Conservation (phyloP, 2,329 filamentous ascomycete genomes). For the Aaosphaeria pasadenensis region DNA sequence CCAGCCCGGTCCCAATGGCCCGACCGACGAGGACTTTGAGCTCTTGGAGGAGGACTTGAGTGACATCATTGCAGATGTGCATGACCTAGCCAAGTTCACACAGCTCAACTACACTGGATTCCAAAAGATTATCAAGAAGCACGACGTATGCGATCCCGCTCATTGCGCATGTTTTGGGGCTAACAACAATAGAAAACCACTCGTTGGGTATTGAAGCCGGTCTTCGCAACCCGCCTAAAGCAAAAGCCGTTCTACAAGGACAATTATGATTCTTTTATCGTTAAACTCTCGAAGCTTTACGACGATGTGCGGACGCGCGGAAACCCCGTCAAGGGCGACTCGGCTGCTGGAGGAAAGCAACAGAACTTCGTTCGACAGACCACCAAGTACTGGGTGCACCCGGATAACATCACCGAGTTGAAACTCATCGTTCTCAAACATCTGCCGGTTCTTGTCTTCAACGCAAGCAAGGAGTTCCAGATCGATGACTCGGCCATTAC, state of each 20-base stretch:
- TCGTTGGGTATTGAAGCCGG: slow-evolving; percentile 85
- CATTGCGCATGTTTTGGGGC: background rate
- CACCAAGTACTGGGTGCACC: slow-evolving; percentile 99
- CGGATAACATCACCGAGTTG: slow-evolving; percentile 95
- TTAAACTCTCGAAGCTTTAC: slow-evolving; percentile 92
- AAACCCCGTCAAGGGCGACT: slow-evolving; percentile 88
- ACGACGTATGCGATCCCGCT: slow-evolving; percentile 66
- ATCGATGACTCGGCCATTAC: slow-evolving; percentile 89
- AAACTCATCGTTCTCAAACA: slow-evolving; percentile 98
- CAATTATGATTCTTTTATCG: slow-evolving; percentile 94
- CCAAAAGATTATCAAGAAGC: slow-evolving; percentile 99
- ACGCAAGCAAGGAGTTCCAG: slow-evolving; percentile 94
- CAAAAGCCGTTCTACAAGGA: slow-evolving; percentile 98
- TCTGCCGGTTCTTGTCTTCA: slow-evolving; percentile 94
- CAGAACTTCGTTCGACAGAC: slow-evolving; percentile 96
- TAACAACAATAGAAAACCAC: slow-evolving; percentile 73
- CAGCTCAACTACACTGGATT: slow-evolving; percentile 99
- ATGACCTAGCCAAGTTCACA: slow-evolving; percentile 96
- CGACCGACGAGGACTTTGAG: slow-evolving; percentile 89
- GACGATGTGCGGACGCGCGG: slow-evolving; percentile 91
- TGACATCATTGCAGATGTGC: slow-evolving; percentile 97
- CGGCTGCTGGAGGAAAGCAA: slow-evolving; percentile 83
- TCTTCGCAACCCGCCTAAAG: slow-evolving; percentile 93
- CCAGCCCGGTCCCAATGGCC: slow-evolving; percentile 39
- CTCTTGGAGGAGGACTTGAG: slow-evolving; percentile 91